Evolutionary conservation across 768 basidiomycete species (phyloP).

Genomic region (Leccinum truebloodii): DNA sequence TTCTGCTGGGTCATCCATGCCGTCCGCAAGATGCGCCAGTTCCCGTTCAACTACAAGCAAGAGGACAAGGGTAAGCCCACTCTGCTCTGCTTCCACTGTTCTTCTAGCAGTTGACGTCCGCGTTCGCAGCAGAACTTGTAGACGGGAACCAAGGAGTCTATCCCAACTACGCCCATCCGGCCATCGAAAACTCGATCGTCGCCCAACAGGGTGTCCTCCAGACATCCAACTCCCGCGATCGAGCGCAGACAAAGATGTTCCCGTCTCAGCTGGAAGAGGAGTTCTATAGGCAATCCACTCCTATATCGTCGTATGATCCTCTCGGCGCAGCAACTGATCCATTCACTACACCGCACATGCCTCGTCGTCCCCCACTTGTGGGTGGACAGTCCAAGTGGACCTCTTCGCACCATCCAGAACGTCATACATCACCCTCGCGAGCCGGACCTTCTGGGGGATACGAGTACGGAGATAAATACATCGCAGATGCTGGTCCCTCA

Average conservation of each 20-base stretch:
- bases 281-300: background rate
- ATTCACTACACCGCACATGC: background rate
- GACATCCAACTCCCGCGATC: constrained; percentile 6
- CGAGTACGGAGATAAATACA: background rate
- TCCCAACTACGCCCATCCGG: constrained; percentile 4
- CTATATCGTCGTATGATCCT: background rate
- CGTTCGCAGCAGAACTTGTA: constrained; percentile 2
- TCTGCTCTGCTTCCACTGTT: background rate
- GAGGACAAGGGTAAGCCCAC: constrained; percentile 8
- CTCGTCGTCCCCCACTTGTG: constrained; percentile 4
- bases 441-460: background rate
- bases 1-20: constrained; percentile 23
- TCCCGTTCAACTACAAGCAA: constrained; percentile 3
- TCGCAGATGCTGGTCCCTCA: constrained; percentile 1
- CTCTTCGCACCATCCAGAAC: background rate
- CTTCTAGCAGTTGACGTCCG: background rate
- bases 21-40: constrained; percentile 20
- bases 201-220: constrained; percentile 6
- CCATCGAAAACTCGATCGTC: constrained; percentile 1
- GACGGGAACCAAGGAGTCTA: constrained; percentile 1
- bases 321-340: background rate
- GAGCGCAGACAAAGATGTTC: constrained; percentile 10
- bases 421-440: background rate
- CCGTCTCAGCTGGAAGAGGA: constrained; percentile 6
- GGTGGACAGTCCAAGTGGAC: background rate